Percentiles rank a stretch among this genome's conserved stretches.
phyloP scores from a whole-genome alignment of 1,284 basidiomycete species.

The Trametes polyzona region DNA sequence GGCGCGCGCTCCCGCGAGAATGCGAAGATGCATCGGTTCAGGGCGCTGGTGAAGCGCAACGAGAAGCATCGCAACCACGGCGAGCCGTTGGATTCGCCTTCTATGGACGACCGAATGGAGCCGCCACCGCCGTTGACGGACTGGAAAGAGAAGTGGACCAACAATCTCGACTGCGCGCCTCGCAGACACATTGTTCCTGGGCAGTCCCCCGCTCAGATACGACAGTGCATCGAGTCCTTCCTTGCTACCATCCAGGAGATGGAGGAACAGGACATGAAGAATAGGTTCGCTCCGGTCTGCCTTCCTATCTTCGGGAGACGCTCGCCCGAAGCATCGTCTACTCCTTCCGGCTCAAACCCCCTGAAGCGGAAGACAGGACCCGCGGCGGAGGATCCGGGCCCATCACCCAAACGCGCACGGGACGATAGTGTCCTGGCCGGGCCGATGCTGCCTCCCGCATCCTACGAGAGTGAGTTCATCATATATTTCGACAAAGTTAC shows the following conservation, averaged over 20 bases:
- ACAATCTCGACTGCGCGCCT: slow-evolving; percentile 34
- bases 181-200: slow-evolving; percentile 44
- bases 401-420: slow-evolving; percentile 12
- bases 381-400: background rate
- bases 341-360: background rate
- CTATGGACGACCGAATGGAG: slow-evolving; percentile 31
- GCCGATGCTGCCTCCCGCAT: background rate
- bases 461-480: slow-evolving; percentile 10
- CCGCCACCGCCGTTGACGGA: slow-evolving; percentile 37
- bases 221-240: slow-evolving; percentile 25
- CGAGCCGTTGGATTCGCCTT: background rate
- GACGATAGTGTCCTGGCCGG: background rate
- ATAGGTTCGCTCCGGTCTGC: background rate
- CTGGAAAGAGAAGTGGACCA: slow-evolving; percentile 40
- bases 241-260: slow-evolving; percentile 17
- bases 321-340: background rate
- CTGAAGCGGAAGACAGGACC: slow-evolving; percentile 8
- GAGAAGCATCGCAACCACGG: background rate
- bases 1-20: slow-evolving; percentile 31
- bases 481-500: background rate
- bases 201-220: slow-evolving; percentile 35
- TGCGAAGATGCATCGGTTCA: slow-evolving; percentile 19
- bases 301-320: too few species aligned
- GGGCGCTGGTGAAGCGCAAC: slow-evolving; percentile 9
- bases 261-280: slow-evolving; percentile 14